Evolutionary conservation across 257 asterid genomes (phyloP), one percentile per base, ranked within the genome.

Genomic region (Coffea eugenioides): DNA sequence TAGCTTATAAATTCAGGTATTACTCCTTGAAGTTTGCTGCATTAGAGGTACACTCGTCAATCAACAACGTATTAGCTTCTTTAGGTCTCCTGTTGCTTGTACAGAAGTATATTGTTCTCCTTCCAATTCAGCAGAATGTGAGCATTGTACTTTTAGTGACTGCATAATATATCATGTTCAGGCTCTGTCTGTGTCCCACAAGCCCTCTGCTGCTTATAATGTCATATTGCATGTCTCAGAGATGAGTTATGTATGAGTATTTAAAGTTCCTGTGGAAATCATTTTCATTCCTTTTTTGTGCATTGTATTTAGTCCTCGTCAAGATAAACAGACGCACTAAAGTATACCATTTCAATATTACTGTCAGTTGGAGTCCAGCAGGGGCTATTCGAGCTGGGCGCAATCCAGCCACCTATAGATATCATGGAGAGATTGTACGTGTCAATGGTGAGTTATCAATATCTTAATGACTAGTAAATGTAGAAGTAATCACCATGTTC

Each of bases 1-100:
- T 95, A 84, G 99, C 97, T 79, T 93, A 92, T 87, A 95, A 95
- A 81, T 95, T 95, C 85, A 95, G 99, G 99, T 95, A 80, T 27
- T 9, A 54, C 23, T 12, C 54, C 31, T 54, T 54, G 21, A 13
- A 68, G 62, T 48, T 34, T 80, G 16, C 66, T 46, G 36, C 46
- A 25, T 71, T 51, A 52, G 15, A 23, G 48, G 62, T 6, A 36
- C 3, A 11, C 48, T 4, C 20, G 45, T 27, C 56, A 1, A 39
- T 59, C 36, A 15, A 13, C 48, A 46, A 45, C 13, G 36, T 69
- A 69, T 39, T 6, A 16, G 43, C 27, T n/a, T 75, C 7, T 36
- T 68, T 46, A 64, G 27, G 46, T n/a, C 71, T 59, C 45, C 31
- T 75, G 45, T 36, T 43, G 14, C 66, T 36, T 75, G 21, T 21